Evolutionary conservation across 768 basidiomycete genomes (phyloP).

Genomic region (Boletus coccyginus): DNA sequence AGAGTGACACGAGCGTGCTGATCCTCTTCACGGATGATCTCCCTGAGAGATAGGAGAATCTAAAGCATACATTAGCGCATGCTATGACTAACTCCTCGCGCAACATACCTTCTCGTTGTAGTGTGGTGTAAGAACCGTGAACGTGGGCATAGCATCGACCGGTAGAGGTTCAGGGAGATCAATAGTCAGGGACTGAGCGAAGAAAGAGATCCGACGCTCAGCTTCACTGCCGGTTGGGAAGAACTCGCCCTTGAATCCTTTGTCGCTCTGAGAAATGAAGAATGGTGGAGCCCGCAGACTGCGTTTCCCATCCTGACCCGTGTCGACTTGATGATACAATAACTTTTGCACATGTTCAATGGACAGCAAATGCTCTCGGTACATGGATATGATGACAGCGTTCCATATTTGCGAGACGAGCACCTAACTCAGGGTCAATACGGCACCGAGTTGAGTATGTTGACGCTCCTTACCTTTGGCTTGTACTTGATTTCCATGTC

Average conservation of each 20-base stretch:
- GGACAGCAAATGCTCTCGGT: constrained; percentile 96
- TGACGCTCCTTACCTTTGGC: constrained; percentile 72
- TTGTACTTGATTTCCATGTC: constrained; percentile 99
- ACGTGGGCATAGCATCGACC: constrained; percentile 99
- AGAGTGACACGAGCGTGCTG: constrained; percentile 96
- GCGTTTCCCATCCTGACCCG: constrained; percentile 78
- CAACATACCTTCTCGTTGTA: constrained; percentile 89
- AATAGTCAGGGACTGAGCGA: constrained; percentile 97
- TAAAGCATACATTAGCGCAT: constrained; percentile 27
- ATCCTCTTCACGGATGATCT: constrained; percentile 98
- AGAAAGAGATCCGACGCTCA: constrained; percentile 97
- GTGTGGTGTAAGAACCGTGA: constrained; percentile 97
- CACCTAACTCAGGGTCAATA: constrained; percentile 49
- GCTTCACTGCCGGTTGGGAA: constrained; percentile 96
- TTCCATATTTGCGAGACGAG: constrained; percentile 99
- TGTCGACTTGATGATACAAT: constrained; percentile 94
- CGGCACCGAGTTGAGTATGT: background rate
- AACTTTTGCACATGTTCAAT: constrained; percentile 99
- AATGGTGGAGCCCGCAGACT: constrained; percentile 94
- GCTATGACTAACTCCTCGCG: background rate
- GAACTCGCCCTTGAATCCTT: constrained; percentile 80
- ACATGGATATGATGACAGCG: constrained; percentile 99
- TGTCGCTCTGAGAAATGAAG: constrained; percentile 95
- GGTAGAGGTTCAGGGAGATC: constrained; percentile 89
- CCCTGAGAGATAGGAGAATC: constrained; percentile 93